Conservation (phyloP, 352 stramenopile species). For the Globisporangium emineosum region DNA sequence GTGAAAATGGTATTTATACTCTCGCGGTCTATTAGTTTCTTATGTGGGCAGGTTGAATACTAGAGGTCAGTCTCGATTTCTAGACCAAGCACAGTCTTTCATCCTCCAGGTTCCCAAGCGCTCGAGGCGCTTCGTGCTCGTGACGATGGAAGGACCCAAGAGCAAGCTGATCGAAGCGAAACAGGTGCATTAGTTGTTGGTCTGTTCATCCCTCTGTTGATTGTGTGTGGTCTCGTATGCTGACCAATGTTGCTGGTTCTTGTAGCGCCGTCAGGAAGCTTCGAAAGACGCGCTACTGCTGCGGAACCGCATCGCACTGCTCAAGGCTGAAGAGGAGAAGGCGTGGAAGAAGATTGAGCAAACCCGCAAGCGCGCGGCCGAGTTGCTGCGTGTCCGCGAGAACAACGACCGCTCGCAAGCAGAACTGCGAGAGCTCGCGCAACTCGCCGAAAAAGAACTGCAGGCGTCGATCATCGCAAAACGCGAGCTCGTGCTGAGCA, state of each 20-base stretch:
- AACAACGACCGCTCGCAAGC: constrained; percentile 61
- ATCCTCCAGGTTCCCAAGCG: not conserved
- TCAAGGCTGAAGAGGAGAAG: constrained; percentile 79
- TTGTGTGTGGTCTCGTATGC: not conserved
- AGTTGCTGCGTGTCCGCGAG: constrained; percentile 67
- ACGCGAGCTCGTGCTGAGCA: constrained; percentile 71
- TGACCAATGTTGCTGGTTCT: not conserved
- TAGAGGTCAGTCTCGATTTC: not conserved
- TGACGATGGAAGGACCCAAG: constrained; percentile 49
- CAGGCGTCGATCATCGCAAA: constrained; percentile 71
- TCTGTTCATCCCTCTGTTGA: not conserved
- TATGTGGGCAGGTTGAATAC: too few relatives aligned
- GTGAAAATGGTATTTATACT: constrained; percentile 5
- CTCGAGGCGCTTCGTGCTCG: not conserved
- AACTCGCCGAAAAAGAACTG: constrained; percentile 55
- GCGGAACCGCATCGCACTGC: constrained; percentile 75
- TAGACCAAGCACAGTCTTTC: not conserved
- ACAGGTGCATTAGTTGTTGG: constrained; percentile 31
- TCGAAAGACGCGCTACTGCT: constrained; percentile 72
- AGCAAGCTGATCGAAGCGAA: constrained; percentile 78
- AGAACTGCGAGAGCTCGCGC: constrained; percentile 57
- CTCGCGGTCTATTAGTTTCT: too few relatives aligned
- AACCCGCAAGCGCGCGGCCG: constrained; percentile 62
- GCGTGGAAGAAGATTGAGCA: constrained; percentile 87
- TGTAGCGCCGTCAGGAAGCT: constrained; percentile 67